Percentiles rank a stretch among this genome's conserved stretches.
phyloP scores from a whole-genome alignment of 805 yeast species.

The Metschnikowia arizonensis region DNA sequence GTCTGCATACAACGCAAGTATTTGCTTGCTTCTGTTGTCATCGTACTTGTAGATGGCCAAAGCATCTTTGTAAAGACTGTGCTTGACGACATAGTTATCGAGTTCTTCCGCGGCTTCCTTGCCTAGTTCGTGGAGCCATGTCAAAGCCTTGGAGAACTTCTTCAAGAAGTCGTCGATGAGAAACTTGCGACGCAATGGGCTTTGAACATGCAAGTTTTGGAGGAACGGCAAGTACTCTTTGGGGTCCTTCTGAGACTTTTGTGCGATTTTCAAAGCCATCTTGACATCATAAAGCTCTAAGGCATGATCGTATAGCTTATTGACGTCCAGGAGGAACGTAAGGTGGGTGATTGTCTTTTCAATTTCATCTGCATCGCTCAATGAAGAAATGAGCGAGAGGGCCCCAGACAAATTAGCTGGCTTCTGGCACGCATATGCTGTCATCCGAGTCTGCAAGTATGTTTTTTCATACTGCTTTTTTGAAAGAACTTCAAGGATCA shows the following conservation, averaged over 20 bases:
- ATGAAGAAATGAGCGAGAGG: constrained; percentile 53
- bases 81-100: constrained; percentile 62
- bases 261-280: constrained; percentile 80
- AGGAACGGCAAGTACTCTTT: constrained; percentile 93
- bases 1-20: constrained; percentile 61
- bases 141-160: constrained; percentile 63
- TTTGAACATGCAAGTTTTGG: constrained; percentile 68
- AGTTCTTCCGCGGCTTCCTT: constrained; percentile 47
- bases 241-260: constrained; percentile 96
- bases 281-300: constrained; percentile 79
- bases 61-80: constrained; percentile 67
- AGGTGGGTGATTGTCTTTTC: constrained; percentile 72
- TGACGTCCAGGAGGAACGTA: constrained; percentile 88
- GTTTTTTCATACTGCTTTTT: constrained; percentile 48
- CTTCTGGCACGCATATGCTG: constrained; percentile 87
- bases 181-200: constrained; percentile 63
- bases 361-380: constrained; percentile 42
- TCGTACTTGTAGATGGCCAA: constrained; percentile 59
- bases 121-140: constrained; percentile 53
- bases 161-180: constrained; percentile 76
- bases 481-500: constrained; percentile 54
- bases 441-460: constrained; percentile 73
- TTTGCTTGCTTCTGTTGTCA: constrained; percentile 45
- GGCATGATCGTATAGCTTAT: constrained; percentile 72
- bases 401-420: constrained; percentile 86